Evolutionary conservation across 257 asterid genomes (phyloP).

Genomic region (Parsonsia alboflavescens): DNA sequence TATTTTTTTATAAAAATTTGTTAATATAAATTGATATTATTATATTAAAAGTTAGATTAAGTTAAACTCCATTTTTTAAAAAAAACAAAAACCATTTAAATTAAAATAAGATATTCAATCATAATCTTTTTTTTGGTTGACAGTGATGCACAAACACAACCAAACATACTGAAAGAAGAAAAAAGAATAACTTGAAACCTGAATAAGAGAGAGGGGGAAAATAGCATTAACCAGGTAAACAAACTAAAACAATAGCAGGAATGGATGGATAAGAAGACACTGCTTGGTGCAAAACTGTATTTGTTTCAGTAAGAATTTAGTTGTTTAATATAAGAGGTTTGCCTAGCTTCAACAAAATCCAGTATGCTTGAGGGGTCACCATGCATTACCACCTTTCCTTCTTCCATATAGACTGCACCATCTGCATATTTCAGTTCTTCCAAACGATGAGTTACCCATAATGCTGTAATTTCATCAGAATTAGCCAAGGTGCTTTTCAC

Average conservation of each 20-base stretch:
- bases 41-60: too few relatives aligned
- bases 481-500: conserved; percentile 59
- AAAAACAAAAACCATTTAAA: too few relatives aligned
- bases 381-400: conserved; percentile 58
- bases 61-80: too few relatives aligned
- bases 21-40: too few relatives aligned
- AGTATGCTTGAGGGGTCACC: conserved; percentile 51
- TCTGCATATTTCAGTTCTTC: conserved; percentile 92
- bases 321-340: conserved; percentile 45
- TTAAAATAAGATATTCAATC: too few relatives aligned
- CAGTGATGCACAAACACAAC: too few relatives aligned
- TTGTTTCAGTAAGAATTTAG: conserved; percentile 17
- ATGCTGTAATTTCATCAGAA: conserved; percentile 65
- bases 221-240: not conserved
- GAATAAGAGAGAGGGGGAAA: not conserved
- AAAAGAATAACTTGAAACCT: not conserved
- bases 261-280: not conserved
- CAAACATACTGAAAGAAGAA: not conserved
- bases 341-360: conserved; percentile 54
- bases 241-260: not conserved
- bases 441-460: conserved; percentile 92
- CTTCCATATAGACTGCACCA: conserved; percentile 89
- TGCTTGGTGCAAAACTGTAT: not conserved
- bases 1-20: too few relatives aligned
- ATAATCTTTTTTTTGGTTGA: too few relatives aligned